phyloP scores from a whole-genome alignment of 495 filamentous ascomycete genomes.

The Tetracladium marchalianum region DNA sequence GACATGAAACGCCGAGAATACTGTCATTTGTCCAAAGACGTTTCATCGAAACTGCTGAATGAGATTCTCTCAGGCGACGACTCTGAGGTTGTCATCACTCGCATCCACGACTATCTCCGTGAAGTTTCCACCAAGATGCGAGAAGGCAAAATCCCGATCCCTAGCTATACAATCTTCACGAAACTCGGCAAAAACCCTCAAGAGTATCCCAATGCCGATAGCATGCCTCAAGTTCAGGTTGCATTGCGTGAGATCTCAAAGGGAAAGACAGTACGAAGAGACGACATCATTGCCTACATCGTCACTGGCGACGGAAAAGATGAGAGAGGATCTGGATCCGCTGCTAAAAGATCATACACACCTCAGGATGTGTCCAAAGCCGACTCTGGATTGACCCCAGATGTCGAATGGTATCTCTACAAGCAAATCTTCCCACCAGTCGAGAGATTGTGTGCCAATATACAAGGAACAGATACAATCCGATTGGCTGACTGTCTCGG shows the following conservation, averaged over 20 bases:
- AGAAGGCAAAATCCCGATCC: slow-evolving; percentile 54
- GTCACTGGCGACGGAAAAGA: slow-evolving; percentile 66
- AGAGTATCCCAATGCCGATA: slow-evolving; percentile 85
- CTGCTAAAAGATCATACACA: slow-evolving; percentile 80
- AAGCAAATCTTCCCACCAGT: slow-evolving; percentile 99
- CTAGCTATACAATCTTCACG: slow-evolving; percentile 94
- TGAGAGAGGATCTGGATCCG: slow-evolving; percentile 50
- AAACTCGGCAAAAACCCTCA: slow-evolving; percentile 90
- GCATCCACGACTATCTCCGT: slow-evolving; percentile 85
- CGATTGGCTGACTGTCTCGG: slow-evolving; percentile 89
- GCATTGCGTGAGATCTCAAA: slow-evolving; percentile 78
- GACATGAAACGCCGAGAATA: slow-evolving; percentile 98
- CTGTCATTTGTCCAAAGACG: slow-evolving; percentile 88
- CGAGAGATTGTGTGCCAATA: slow-evolving; percentile 93
- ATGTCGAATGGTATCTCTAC: slow-evolving; percentile 92
- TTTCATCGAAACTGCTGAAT: slow-evolving; percentile 72
- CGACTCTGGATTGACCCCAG: slow-evolving; percentile 64
- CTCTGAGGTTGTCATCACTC: slow-evolving; percentile 74
- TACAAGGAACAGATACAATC: slow-evolving; percentile 78
- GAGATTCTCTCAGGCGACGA: slow-evolving; percentile 93
- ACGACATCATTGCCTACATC: slow-evolving; percentile 93
- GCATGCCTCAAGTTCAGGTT: slow-evolving; percentile 97
- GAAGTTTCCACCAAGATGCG: slow-evolving; percentile 78
- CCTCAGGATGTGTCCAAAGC: slow-evolving; percentile 75
- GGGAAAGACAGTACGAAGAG: slow-evolving; percentile 78